phyloP scores from a whole-genome alignment of 768 basidiomycete genomes.

The Lactarius deliciosus region DNA sequence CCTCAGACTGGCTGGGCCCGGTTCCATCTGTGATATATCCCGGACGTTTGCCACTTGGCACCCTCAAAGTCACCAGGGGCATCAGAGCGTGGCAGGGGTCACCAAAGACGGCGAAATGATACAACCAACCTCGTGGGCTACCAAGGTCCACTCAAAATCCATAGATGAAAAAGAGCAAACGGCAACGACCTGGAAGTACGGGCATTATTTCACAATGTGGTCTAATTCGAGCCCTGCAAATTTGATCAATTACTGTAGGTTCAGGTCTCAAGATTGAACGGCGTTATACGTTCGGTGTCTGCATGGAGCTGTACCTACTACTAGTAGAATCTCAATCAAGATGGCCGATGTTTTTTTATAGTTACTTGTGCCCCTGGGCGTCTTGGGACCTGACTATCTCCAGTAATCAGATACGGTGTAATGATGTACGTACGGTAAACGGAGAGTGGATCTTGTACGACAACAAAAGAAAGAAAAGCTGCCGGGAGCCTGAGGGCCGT shows the following conservation, averaged over 20 bases:
- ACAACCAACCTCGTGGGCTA: background rate
- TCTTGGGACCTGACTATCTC: background rate
- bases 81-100: background rate
- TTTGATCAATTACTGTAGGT: background rate
- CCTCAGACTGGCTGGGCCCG: background rate
- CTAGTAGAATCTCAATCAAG: background rate
- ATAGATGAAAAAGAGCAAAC: background rate
- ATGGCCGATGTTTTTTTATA: background rate
- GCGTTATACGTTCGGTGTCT: background rate
- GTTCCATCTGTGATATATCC: background rate
- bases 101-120: background rate
- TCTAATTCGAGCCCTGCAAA: background rate
- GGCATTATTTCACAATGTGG: background rate
- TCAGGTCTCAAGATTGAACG: background rate
- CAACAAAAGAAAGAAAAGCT: background rate
- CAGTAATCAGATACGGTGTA: background rate
- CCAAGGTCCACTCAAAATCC: background rate
- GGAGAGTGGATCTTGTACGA: background rate
- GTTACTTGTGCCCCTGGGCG: background rate
- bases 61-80: background rate
- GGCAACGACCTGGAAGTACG: background rate
- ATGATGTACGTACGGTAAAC: background rate
- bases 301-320: background rate
- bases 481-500: background rate
- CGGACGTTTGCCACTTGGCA: background rate